Conservation (phyloP, 2,329 filamentous ascomycete genomes). For the Aspergillus texensis region DNA sequence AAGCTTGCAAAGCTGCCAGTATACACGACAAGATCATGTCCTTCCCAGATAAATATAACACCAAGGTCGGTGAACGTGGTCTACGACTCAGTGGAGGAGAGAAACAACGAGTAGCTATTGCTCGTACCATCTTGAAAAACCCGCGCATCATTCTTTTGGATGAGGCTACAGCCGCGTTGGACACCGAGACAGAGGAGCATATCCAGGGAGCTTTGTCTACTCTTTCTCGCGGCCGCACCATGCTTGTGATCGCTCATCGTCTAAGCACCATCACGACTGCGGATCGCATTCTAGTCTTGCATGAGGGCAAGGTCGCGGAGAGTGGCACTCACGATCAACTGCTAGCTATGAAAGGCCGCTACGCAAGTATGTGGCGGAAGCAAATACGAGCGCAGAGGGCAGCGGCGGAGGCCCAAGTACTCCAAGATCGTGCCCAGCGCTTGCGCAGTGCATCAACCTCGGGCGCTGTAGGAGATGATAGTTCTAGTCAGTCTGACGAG, state of each 20-base stretch:
- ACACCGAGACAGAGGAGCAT: slow-evolving; percentile 89
- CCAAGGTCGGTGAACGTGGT: slow-evolving; percentile 88
- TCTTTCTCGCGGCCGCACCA: slow-evolving; percentile 81
- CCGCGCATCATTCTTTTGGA: slow-evolving; percentile 90
- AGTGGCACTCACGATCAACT: slow-evolving; percentile 78
- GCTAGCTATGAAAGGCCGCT: slow-evolving; percentile 69
- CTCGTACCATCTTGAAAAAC: slow-evolving; percentile 88
- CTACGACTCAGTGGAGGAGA: slow-evolving; percentile 86
- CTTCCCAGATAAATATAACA: slow-evolving; percentile 86
- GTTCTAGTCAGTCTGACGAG: slow-evolving; percentile 53
- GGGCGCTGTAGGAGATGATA: slow-evolving; percentile 44
- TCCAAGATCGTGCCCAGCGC: slow-evolving; percentile 47
- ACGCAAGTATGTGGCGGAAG: slow-evolving; percentile 85
- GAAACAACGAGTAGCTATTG: slow-evolving; percentile 91
- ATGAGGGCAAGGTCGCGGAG: slow-evolving; percentile 76
- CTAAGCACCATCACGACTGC: slow-evolving; percentile 84
- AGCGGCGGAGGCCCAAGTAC: slow-evolving; percentile 59
- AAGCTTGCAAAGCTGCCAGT: slow-evolving; percentile 81
- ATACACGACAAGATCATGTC: slow-evolving; percentile 90
- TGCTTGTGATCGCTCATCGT: slow-evolving; percentile 92
- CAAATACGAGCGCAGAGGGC: slow-evolving; percentile 79
- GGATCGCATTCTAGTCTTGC: slow-evolving; percentile 80
- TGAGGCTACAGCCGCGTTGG: slow-evolving; percentile 87
- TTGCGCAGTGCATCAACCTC: slow-evolving; percentile 44
- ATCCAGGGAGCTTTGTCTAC: slow-evolving; percentile 85